Conservation (phyloP, 331 rosid species). For the Phaseolus coccineus region DNA sequence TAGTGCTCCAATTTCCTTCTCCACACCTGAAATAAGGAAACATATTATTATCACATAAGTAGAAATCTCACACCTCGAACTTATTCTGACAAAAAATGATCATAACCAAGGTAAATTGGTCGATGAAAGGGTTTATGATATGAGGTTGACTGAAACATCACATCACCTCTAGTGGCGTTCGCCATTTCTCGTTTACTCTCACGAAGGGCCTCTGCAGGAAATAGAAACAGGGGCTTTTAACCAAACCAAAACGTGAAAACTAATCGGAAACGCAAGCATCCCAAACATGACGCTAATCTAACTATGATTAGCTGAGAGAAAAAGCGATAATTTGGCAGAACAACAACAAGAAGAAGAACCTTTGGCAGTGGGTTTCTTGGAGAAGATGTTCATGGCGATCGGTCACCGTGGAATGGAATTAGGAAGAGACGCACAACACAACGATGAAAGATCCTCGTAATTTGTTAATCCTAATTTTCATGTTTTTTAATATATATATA, state of each 20-base stretch:
- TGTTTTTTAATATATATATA: not conserved
- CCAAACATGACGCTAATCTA: not conserved
- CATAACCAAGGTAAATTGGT: conserved; percentile 20
- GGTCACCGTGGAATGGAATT: conserved; percentile 25
- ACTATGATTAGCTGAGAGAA: not conserved
- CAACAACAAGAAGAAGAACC: conserved; percentile 56
- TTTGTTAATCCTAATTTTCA: conserved; percentile 4
- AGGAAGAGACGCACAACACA: not conserved
- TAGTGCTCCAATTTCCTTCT: conserved; percentile 91
- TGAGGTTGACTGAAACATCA: not conserved
- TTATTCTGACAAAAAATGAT: not conserved
- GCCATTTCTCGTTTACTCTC: conserved; percentile 96
- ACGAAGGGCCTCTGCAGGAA: conserved; percentile 86
- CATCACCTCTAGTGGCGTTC: conserved; percentile 81
- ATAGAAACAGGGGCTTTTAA: conserved; percentile 12
- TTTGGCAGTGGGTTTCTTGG: conserved; percentile 94
- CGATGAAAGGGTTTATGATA: not conserved
- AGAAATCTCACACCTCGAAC: not conserved
- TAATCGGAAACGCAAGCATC: conserved; percentile 13
- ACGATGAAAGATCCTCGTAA: conserved; percentile 17
- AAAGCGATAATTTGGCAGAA: not conserved
- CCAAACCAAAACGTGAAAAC: conserved; percentile 38
- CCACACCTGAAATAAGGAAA: conserved; percentile 69
- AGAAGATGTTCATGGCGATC: conserved; percentile 80
- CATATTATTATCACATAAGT: not conserved